Percentiles rank a stretch among this genome's conserved stretches.
phyloP scores from a whole-genome alignment of 352 stramenopile genomes.

The Globisporangium polare region DNA sequence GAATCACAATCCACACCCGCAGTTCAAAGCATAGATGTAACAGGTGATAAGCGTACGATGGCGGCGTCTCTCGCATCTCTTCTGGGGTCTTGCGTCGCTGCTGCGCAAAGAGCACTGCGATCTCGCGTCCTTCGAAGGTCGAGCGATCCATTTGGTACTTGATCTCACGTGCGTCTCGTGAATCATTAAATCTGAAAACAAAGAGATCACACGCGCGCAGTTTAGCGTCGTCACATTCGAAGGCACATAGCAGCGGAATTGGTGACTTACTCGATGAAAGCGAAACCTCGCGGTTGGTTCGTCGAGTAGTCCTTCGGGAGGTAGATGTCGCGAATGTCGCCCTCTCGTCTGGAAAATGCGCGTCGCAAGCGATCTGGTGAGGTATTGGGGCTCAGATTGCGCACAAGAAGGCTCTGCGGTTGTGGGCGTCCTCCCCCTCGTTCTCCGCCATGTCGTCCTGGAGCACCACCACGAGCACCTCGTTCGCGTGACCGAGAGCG shows the following conservation, averaged over 20 bases:
- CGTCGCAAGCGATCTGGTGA: conserved; percentile 38
- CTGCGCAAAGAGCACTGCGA: conserved; percentile 76
- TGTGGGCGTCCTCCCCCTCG: conserved; percentile 15
- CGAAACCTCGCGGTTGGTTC: conserved; percentile 71
- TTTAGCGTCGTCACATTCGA: neutral
- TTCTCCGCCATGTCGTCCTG: conserved; percentile 5
- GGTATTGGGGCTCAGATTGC: conserved; percentile 34
- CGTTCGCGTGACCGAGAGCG: conserved; percentile 29
- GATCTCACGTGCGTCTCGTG: conserved; percentile 54
- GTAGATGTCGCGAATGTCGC: conserved; percentile 65
- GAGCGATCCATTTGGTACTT: conserved; percentile 77
- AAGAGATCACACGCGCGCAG: neutral
- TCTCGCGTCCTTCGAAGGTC: conserved; percentile 60
- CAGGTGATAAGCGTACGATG: conserved; percentile 2
- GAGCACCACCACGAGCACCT: neutral
- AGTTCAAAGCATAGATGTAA: neutral
- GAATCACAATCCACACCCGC: neutral
- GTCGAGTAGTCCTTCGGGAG: conserved; percentile 55
- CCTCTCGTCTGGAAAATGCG: conserved; percentile 40
- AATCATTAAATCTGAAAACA: conserved; percentile 42
- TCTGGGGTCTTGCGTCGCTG: conserved; percentile 74
- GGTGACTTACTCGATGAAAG: conserved; percentile 62
- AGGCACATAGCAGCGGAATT: neutral
- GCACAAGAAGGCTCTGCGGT: conserved; percentile 49
- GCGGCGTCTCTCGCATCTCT: conserved; percentile 46